Evolutionary conservation across 345 rosid genomes (phyloP).

Genomic region (Kernera saxatilis): DNA sequence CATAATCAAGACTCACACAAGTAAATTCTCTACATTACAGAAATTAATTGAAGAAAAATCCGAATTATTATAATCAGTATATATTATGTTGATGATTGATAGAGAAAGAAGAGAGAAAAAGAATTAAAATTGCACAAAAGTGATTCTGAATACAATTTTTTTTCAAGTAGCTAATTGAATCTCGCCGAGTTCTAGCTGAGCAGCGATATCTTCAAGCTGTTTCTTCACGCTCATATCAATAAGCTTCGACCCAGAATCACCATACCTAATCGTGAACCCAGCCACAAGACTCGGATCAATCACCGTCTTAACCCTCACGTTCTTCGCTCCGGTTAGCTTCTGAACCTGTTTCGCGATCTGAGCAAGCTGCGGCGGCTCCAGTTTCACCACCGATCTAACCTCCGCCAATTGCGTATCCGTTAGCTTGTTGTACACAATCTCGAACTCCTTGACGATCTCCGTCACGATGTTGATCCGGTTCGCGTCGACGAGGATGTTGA

Average conservation of each 20-base stretch:
- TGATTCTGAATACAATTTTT: neutral
- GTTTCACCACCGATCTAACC: constrained; percentile 74
- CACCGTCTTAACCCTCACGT: constrained; percentile 76
- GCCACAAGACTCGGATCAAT: constrained; percentile 81
- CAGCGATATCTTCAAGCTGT: constrained; percentile 84
- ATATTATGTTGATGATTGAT: neutral
- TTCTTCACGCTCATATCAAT: constrained; percentile 97
- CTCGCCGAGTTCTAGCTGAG: constrained; percentile 73
- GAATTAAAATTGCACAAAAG: neutral
- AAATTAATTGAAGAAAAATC: neutral
- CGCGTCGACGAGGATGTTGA: constrained; percentile 64
- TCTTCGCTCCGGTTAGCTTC: constrained; percentile 79
- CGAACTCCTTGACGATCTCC: constrained; percentile 77
- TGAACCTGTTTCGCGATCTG: constrained; percentile 94
- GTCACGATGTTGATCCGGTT: constrained; percentile 49
- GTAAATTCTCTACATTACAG: too few species aligned
- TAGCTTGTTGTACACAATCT: constrained; percentile 52
- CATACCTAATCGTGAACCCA: constrained; percentile 86
- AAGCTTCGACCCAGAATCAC: constrained; percentile 65
- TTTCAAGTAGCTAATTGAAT: constrained; percentile 51
- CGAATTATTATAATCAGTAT: constrained; percentile 10
- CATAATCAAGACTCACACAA: neutral
- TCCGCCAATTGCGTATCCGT: constrained; percentile 73
- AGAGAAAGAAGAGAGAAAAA: neutral
- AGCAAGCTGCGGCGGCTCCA: constrained; percentile 72